phyloP scores from a whole-genome alignment of 805 yeast genomes.

The Ogataea chonburiensis region DNA sequence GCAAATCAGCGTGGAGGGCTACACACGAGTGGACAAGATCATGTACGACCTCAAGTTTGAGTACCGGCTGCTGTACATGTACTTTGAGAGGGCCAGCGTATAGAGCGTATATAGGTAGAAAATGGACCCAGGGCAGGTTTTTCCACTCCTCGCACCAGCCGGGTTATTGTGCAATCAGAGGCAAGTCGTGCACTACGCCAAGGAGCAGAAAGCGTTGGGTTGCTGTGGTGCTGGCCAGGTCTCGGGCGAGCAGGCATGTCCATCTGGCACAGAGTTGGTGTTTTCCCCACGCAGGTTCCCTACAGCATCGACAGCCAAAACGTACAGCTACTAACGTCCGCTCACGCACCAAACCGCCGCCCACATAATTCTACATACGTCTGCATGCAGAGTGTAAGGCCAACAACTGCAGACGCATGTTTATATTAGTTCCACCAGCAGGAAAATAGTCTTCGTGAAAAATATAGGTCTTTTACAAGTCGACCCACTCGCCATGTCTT shows the following conservation, averaged over 20 bases:
- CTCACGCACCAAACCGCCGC: conserved; percentile 9
- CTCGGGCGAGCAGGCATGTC: too few species aligned
- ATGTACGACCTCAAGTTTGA: conserved; percentile 69
- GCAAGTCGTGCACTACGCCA: conserved; percentile 8
- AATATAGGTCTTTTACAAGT: conserved; percentile 5
- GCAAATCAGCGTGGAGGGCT: conserved; percentile 41
- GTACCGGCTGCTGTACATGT: conserved; percentile 69
- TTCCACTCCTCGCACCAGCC: conserved; percentile 11
- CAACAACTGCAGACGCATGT: conserved; percentile 20
- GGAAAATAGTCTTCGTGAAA: conserved; percentile 6
- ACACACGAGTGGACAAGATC: conserved; percentile 63
- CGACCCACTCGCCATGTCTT: conserved; percentile 16
- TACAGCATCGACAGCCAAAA: conserved; percentile 10
- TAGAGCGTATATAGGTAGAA: background rate
- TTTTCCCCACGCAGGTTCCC: too few species aligned
- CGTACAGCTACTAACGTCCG: conserved; percentile 6
- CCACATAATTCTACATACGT: conserved; percentile 16
- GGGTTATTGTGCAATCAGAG: conserved; percentile 5
- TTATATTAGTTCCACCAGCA: conserved; percentile 18
- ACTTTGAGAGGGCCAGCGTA: conserved; percentile 42
- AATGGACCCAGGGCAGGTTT: background rate
- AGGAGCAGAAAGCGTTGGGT: background rate
- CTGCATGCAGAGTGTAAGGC: conserved; percentile 19
- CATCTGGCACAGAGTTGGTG: too few species aligned
- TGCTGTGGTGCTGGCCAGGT: conserved; percentile 1